Conservation (phyloP, 2,329 filamentous ascomycete species). For the Alternaria arborescens region DNA sequence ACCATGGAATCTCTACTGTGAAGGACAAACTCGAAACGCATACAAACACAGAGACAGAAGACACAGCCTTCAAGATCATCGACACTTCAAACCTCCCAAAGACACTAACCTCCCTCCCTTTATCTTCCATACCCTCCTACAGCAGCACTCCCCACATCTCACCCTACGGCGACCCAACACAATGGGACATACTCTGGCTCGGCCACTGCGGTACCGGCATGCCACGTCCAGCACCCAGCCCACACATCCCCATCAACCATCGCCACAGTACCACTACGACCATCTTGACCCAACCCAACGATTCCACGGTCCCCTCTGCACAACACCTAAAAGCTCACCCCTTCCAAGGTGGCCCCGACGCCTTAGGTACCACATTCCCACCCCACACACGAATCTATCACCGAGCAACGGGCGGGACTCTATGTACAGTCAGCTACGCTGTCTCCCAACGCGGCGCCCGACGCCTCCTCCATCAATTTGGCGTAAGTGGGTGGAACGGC, state of each 20-base stretch:
- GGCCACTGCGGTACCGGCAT: slow-evolving; percentile 47
- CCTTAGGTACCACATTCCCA: slow-evolving; percentile 34
- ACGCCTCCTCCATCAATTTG: slow-evolving; percentile 41
- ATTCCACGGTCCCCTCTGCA: slow-evolving; percentile 33
- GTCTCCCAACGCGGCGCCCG: slow-evolving; percentile 43
- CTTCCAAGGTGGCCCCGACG: slow-evolving; percentile 39
- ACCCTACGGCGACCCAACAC: slow-evolving; percentile 44
- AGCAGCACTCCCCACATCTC: slow-evolving; percentile 16
- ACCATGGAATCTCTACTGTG: not conserved
- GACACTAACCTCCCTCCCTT: slow-evolving; percentile 30
- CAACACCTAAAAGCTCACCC: slow-evolving; percentile 43
- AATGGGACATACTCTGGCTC: slow-evolving; percentile 55
- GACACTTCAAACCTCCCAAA: slow-evolving; percentile 32
- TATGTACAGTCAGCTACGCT: slow-evolving; percentile 43
- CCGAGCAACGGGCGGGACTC: slow-evolving; percentile 35
- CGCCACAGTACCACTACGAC: slow-evolving; percentile 25
- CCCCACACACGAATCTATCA: slow-evolving; percentile 42
- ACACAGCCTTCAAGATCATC: slow-evolving; percentile 36
- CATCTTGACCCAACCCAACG: slow-evolving; percentile 30
- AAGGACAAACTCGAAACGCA: slow-evolving; percentile 20
- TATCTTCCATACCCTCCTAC: slow-evolving; percentile 21
- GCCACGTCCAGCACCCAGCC: slow-evolving; percentile 26
- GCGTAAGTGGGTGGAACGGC: slow-evolving; percentile 39
- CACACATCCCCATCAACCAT: not conserved
- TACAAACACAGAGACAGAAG: slow-evolving; percentile 36